phyloP scores from a whole-genome alignment of 2,329 filamentous ascomycete genomes.

The Penicillium sclerotigenum region DNA sequence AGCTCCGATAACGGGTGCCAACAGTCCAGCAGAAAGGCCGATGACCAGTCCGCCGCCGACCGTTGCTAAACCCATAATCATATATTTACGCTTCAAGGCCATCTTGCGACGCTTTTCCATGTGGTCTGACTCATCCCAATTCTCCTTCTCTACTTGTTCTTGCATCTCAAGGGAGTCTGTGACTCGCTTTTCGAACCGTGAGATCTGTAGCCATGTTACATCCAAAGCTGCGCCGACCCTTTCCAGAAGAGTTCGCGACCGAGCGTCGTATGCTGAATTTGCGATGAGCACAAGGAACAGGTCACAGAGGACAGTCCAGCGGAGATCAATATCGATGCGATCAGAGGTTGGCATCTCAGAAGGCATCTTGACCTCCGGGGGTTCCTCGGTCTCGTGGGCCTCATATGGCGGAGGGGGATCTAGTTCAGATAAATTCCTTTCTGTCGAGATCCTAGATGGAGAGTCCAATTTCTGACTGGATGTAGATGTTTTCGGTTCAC shows the following conservation, averaged over 20 bases:
- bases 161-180: conserved; percentile 98
- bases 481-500: conserved; percentile 37
- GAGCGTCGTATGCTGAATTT: conserved; percentile 88
- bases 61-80: conserved; percentile 95
- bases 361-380: conserved; percentile 76
- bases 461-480: conserved; percentile 29
- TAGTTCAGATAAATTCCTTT: conserved; percentile 47
- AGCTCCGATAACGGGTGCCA: conserved; percentile 90
- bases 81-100: conserved; percentile 76
- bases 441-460: conserved; percentile 33
- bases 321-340: conserved; percentile 90
- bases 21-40: conserved; percentile 83
- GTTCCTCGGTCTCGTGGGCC: conserved; percentile 63
- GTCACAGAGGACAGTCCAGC: conserved; percentile 96
- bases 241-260: conserved; percentile 81
- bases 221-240: conserved; percentile 75
- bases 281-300: conserved; percentile 93
- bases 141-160: conserved; percentile 87
- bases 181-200: conserved; percentile 92
- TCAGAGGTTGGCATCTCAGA: conserved; percentile 76
- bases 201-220: conserved; percentile 88
- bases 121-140: conserved; percentile 95
- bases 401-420: conserved; percentile 54
- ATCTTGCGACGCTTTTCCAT: conserved; percentile 81
- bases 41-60: conserved; percentile 94